Evolutionary conservation across 2,329 filamentous ascomycete species (phyloP).

Genomic region (Pseudogymnoascus sp.): DNA sequence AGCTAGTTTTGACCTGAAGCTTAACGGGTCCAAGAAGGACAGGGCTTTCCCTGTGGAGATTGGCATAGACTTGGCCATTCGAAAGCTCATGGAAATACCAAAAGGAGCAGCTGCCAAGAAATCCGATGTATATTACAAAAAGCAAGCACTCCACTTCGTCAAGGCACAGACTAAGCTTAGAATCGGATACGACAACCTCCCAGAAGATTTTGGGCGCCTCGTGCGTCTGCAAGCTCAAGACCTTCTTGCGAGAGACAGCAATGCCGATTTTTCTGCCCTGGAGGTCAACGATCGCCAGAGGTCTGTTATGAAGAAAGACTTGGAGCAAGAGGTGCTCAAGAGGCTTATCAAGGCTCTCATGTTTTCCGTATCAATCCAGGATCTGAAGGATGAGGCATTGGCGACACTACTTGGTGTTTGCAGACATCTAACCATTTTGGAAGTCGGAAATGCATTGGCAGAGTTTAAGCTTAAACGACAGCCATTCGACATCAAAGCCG

Average conservation of each 20-base stretch:
- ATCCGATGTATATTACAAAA: constrained; percentile 79
- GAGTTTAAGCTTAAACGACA: constrained; percentile 70
- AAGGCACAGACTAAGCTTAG: constrained; percentile 85
- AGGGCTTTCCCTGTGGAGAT: constrained; percentile 80
- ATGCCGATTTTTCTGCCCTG: constrained; percentile 64
- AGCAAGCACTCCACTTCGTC: constrained; percentile 82
- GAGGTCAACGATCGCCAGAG: constrained; percentile 71
- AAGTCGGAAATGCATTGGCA: constrained; percentile 79
- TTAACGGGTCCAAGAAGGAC: constrained; percentile 85
- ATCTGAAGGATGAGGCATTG: constrained; percentile 70
- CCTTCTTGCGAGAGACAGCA: constrained; percentile 64
- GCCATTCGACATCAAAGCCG: constrained; percentile 76
- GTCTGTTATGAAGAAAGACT: constrained; percentile 80
- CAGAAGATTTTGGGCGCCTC: constrained; percentile 79
- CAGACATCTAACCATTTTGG: constrained; percentile 83
- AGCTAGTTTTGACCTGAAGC: constrained; percentile 78
- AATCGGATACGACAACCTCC: constrained; percentile 79
- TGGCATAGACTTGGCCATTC: constrained; percentile 82
- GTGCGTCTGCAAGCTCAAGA: constrained; percentile 88
- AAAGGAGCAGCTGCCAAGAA: constrained; percentile 51
- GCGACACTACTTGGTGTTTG: constrained; percentile 74
- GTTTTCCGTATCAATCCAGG: constrained; percentile 74
- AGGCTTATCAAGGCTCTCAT: constrained; percentile 85
- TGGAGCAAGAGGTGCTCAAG: constrained; percentile 75
- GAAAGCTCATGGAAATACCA: constrained; percentile 75